These are phyloP conservation scores for Plectosphaerella cucumerina DNA, from an alignment of 2,329 filamentous ascomycete genomes.

Conservation along the genomic window DNA sequence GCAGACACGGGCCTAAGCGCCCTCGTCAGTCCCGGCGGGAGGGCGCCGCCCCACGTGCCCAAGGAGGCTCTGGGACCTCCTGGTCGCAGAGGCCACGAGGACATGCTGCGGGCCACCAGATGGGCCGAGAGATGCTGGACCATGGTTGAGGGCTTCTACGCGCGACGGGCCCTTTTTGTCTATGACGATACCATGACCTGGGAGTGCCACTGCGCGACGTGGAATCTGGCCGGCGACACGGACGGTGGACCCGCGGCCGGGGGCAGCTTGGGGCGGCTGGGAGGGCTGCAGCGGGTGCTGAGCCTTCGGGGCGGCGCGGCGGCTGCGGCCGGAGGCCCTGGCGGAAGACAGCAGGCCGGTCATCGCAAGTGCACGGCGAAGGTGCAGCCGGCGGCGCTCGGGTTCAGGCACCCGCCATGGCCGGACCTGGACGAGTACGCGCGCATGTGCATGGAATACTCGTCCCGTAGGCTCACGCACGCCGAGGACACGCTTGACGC, in stretches of 20 bases:
- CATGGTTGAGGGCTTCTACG: conserved; percentile 37
- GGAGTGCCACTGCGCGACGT: conserved; percentile 41
- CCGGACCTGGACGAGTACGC: conserved; percentile 42
- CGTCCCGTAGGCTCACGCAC: conserved; percentile 29
- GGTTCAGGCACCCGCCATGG: conserved; percentile 36
- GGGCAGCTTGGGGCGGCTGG: background rate
- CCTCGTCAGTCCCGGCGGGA: conserved; percentile 6
- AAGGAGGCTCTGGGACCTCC: conserved; percentile 28
- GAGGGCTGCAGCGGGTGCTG: conserved; percentile 1
- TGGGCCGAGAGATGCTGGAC: conserved; percentile 40
- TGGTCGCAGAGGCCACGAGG: conserved; percentile 26
- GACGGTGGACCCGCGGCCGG: background rate
- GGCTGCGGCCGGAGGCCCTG: background rate
- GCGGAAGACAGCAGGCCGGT: conserved; percentile 15
- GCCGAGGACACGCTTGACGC: conserved; percentile 38
- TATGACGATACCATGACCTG: conserved; percentile 38
- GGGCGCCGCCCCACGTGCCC: conserved; percentile 16
- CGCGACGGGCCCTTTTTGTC: conserved; percentile 37
- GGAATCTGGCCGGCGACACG: conserved; percentile 20
- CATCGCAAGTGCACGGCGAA: conserved; percentile 21
- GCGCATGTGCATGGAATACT: conserved; percentile 39
- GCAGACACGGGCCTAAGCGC: conserved; percentile 29
- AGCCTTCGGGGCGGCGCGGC: background rate
- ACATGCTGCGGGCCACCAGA: conserved; percentile 30
- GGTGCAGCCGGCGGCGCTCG: conserved; percentile 27